Percentiles rank a stretch among this genome's conserved stretches.
Evolutionary conservation across 176 grass and related monocot species (phyloP).

Genomic region (Alopecurus myosuroides): DNA sequence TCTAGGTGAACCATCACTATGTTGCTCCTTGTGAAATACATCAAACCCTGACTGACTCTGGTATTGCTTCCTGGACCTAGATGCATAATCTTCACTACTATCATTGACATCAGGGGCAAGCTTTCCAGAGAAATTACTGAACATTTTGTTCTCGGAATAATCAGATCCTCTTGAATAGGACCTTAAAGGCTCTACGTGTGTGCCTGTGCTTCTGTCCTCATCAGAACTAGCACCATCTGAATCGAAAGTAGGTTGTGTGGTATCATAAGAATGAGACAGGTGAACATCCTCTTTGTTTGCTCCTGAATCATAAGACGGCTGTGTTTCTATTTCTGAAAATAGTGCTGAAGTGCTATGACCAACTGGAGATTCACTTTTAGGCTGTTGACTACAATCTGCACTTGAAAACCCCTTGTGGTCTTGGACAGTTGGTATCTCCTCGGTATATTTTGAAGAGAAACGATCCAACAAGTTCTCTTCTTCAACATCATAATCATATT

Average conservation of each 20-base stretch:
- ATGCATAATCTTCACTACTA: constrained; percentile 24
- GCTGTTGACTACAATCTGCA: constrained; percentile 29
- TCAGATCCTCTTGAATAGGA: constrained; percentile 22
- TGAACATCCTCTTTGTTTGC: constrained; percentile 28
- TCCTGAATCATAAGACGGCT: constrained; percentile 23
- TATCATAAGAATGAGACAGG: constrained; percentile 34
- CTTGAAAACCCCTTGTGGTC: constrained; percentile 24
- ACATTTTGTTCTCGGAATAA: constrained; percentile 16
- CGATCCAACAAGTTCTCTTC: constrained; percentile 53
- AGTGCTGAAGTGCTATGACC: constrained; percentile 23
- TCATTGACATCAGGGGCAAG: constrained; percentile 11
- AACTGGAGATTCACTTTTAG: constrained; percentile 41
- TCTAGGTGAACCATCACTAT: constrained; percentile 12
- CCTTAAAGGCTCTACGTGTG: constrained; percentile 7
- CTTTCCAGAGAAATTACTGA: constrained; percentile 21
- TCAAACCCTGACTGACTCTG: constrained; percentile 24
- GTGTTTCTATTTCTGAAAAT: constrained; percentile 35
- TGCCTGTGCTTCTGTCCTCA: constrained; percentile 28
- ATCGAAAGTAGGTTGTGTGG: constrained; percentile 58
- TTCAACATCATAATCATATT: constrained; percentile 63
- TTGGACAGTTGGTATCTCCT: constrained; percentile 26
- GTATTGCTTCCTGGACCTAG: constrained; percentile 27
- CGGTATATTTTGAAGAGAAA: constrained; percentile 44
- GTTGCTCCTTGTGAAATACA: constrained; percentile 20
- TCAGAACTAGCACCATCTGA: constrained; percentile 69